Conservation (phyloP, 2,329 filamentous ascomycete genomes). For the Verticillium zaregamsianum region DNA sequence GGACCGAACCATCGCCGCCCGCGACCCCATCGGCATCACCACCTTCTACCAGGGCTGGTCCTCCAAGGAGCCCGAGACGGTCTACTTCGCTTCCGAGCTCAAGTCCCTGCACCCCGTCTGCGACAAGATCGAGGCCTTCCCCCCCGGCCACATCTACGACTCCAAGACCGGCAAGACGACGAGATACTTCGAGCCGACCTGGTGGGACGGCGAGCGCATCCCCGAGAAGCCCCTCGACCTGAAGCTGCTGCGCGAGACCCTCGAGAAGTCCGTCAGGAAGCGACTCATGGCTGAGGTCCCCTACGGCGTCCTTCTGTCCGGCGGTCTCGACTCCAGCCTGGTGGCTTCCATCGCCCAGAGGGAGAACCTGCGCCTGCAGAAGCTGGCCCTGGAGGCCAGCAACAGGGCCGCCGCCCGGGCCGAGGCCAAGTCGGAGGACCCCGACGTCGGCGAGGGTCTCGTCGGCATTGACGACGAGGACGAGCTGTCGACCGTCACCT, state of each 20-base stretch:
- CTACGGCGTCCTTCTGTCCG: constrained; percentile 92
- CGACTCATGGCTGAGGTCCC: constrained; percentile 98
- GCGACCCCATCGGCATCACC: constrained; percentile 95
- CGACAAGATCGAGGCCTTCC: constrained; percentile 92
- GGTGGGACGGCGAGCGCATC: constrained; percentile 81
- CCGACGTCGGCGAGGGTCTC: constrained; percentile 64
- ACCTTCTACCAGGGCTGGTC: constrained; percentile 96
- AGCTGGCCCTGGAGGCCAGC: constrained; percentile 51
- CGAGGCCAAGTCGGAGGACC: constrained; percentile 43
- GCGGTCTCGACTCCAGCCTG: constrained; percentile 91
- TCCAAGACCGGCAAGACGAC: constrained; percentile 82
- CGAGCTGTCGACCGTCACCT: constrained; percentile 82
- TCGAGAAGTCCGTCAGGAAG: constrained; percentile 92
- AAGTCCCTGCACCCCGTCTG: constrained; percentile 92
- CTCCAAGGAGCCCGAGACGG: constrained; percentile 73
- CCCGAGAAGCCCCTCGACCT: constrained; percentile 79
- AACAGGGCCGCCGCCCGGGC: constrained; percentile 36
- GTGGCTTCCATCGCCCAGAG: constrained; percentile 94
- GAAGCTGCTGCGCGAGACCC: constrained; percentile 71
- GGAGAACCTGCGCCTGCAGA: constrained; percentile 75
- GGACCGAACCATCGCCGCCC: constrained; percentile 87
- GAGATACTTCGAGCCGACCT: constrained; percentile 86
- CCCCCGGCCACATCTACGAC: constrained; percentile 93
- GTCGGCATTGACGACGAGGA: constrained; percentile 94
- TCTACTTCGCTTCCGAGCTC: constrained; percentile 96